phyloP scores from a whole-genome alignment of 129 eudicot species.

The Chrysanthemum makinoi region DNA sequence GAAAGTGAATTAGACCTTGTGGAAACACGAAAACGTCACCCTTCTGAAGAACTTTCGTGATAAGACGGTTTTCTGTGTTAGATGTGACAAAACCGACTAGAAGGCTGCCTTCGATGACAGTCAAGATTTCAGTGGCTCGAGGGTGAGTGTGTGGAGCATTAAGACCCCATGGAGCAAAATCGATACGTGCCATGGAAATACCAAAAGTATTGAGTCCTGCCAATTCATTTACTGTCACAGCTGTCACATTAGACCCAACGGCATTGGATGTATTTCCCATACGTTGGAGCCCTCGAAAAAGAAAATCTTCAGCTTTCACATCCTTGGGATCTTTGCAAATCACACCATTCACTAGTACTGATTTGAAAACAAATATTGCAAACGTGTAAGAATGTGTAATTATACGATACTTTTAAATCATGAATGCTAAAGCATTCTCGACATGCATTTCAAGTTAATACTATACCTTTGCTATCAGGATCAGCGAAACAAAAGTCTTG shows the following conservation, averaged over 20 bases:
- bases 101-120: too few species aligned
- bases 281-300: constrained; percentile 25
- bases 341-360: constrained; percentile 22
- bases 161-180: constrained; percentile 19
- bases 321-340: constrained; percentile 25
- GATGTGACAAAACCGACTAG: too few species aligned
- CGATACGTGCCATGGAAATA: not conserved
- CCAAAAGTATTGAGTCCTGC: not conserved
- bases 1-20: constrained; percentile 43
- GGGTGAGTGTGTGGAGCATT: too few species aligned
- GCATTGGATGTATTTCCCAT: constrained; percentile 31
- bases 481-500: too few species aligned
- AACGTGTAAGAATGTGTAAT: not conserved
- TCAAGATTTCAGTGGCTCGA: too few species aligned
- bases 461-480: too few species aligned
- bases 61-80: too few species aligned
- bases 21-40: too few species aligned
- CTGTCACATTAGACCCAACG: constrained; percentile 28
- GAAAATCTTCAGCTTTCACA: constrained; percentile 29
- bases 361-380: not conserved
- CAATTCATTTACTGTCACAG: constrained; percentile 20
- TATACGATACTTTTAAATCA: too few species aligned
- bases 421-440: too few species aligned
- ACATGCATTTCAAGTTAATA: too few species aligned
- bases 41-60: too few species aligned